A percentile compares a stretch with the other conserved stretches of the same genome.
Evolutionary conservation across 2,329 filamentous ascomycete genomes (phyloP).

Genomic region (Clarireedia paspali): DNA sequence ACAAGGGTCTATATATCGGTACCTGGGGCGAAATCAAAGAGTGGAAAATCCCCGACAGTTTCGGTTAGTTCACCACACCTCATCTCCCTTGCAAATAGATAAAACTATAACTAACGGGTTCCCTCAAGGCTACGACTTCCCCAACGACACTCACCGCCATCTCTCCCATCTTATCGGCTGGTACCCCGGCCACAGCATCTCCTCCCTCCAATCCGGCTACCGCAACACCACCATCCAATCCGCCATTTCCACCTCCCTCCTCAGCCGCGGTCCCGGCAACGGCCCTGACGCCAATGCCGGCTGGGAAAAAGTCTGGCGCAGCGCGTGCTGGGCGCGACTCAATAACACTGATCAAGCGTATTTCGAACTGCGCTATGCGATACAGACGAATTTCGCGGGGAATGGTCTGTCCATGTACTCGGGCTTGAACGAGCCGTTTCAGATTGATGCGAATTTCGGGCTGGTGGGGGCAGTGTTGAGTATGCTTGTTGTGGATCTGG

Average conservation of each 20-base stretch:
- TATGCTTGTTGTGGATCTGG: slow-evolving; percentile 45
- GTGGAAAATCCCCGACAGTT: slow-evolving; percentile 37
- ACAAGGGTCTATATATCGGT: slow-evolving; percentile 42
- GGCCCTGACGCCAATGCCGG: slow-evolving; percentile 43
- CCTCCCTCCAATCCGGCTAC: slow-evolving; percentile 36
- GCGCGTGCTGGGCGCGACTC: slow-evolving; percentile 47
- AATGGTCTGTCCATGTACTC: slow-evolving; percentile 47
- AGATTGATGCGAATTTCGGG: slow-evolving; percentile 54
- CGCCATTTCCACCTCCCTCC: slow-evolving; percentile 39
- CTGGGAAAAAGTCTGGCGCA: slow-evolving; percentile 52
- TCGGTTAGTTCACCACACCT: slow-evolving; percentile 36
- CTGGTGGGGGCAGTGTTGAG: slow-evolving; percentile 40
- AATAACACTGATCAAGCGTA: slow-evolving; percentile 44
- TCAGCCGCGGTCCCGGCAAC: slow-evolving; percentile 39
- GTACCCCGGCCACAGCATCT: slow-evolving; percentile 45
- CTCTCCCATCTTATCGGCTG: slow-evolving; percentile 49
- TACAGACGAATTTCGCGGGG: slow-evolving; percentile 40
- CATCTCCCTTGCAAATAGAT: slow-evolving; percentile 33
- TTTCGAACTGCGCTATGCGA: slow-evolving; percentile 39
- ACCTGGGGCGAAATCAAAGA: slow-evolving; percentile 39
- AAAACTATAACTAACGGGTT: slow-evolving; percentile 19
- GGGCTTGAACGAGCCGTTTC: slow-evolving; percentile 40
- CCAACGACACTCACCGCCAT: slow-evolving; percentile 41
- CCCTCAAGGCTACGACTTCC: slow-evolving; percentile 28
- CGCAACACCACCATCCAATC: slow-evolving; percentile 34